Percentiles rank a stretch among this genome's conserved stretches.
Evolutionary conservation across 2,329 filamentous ascomycete species (phyloP).

Genomic region (Aspergillus bombycis): DNA sequence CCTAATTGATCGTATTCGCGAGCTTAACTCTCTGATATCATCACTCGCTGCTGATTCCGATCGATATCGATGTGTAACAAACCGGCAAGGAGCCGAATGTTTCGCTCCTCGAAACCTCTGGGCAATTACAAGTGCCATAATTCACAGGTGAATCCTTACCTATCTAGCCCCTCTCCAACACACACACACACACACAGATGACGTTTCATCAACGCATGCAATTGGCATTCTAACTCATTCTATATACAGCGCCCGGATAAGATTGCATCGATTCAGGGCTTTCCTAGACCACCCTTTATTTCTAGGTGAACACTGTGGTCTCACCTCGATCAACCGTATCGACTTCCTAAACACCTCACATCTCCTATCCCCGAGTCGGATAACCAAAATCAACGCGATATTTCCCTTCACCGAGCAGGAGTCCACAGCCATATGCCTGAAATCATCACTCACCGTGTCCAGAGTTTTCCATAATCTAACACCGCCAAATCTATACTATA

Average conservation of each 20-base stretch:
- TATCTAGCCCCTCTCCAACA: not conserved
- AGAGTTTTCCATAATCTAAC: conserved; percentile 22
- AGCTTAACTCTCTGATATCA: conserved; percentile 11
- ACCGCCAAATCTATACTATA: conserved; percentile 11
- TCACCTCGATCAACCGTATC: conserved; percentile 22
- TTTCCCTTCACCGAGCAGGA: conserved; percentile 31
- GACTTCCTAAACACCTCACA: conserved; percentile 1
- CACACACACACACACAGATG: too few species aligned
- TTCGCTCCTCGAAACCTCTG: conserved; percentile 17
- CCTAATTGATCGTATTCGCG: conserved; percentile 15
- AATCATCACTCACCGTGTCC: conserved; percentile 25
- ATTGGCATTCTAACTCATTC: not conserved
- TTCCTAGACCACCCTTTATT: conserved; percentile 30
- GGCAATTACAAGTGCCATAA: conserved; percentile 19
- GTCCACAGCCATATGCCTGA: conserved; percentile 28
- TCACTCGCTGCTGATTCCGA: conserved; percentile 19
- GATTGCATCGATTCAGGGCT: conserved; percentile 22
- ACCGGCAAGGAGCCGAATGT: conserved; percentile 21
- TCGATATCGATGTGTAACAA: conserved; percentile 15
- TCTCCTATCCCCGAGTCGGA: conserved; percentile 1
- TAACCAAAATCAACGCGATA: conserved; percentile 5
- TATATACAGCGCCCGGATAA: conserved; percentile 22
- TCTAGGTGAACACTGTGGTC: conserved; percentile 28
- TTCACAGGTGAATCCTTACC: conserved; percentile 21
- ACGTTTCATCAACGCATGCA: too few species aligned